Percentiles rank a stretch among this genome's conserved stretches.
Evolutionary conservation across 1,284 basidiomycete genomes (phyloP).

Genomic region (Porphyrellus sp.): DNA sequence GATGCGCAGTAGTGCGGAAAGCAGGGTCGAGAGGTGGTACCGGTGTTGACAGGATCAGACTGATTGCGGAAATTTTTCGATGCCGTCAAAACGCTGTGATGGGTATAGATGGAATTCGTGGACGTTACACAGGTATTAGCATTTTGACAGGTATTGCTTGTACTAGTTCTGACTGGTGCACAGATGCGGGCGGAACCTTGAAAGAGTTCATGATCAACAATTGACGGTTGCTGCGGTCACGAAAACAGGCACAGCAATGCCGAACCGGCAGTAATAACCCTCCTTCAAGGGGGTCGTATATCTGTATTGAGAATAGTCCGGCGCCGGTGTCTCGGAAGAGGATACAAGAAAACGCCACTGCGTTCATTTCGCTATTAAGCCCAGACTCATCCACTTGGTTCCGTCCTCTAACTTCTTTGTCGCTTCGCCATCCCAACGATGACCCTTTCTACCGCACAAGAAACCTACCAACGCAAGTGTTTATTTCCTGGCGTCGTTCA

Average conservation of each 20-base stretch:
- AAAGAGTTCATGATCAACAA: background rate
- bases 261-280: constrained; percentile 7
- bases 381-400: constrained; percentile 14
- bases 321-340: background rate
- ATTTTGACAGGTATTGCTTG: background rate
- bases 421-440: constrained; percentile 1
- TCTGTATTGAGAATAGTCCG: background rate
- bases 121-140: background rate
- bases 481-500: background rate
- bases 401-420: constrained; percentile 5
- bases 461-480: constrained; percentile 20
- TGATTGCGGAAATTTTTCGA: background rate
- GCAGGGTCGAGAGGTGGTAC: constrained; percentile 8
- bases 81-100: constrained; percentile 1
- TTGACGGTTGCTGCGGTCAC: background rate
- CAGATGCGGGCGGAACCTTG: no score
- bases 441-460: constrained; percentile 9
- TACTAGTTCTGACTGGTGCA: background rate
- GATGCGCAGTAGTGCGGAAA: background rate
- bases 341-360: constrained; percentile 18
- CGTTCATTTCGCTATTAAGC: constrained; percentile 22
- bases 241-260: background rate
- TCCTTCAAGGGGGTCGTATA: constrained; percentile 1
- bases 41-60: background rate
- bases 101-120: background rate